Percentiles rank a stretch among this genome's conserved stretches.
Evolutionary conservation across 2,329 filamentous ascomycete genomes (phyloP).

Genomic region (Cytospora chrysosperma): DNA sequence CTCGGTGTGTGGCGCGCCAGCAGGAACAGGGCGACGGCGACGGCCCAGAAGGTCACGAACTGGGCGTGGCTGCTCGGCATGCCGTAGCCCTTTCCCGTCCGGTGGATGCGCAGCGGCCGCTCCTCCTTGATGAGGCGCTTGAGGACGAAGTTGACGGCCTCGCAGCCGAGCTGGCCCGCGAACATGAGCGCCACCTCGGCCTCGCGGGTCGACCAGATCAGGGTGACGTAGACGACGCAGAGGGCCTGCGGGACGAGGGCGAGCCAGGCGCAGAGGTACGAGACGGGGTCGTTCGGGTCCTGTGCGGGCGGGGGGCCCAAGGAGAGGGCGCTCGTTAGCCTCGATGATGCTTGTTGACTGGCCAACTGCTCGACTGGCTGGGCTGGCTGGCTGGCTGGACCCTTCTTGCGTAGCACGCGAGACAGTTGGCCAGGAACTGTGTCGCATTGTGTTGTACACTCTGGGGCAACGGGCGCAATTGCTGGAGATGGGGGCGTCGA

Average conservation of each 20-base stretch:
- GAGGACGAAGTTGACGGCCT: conserved; percentile 83
- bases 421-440: too few species aligned
- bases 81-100: conserved; percentile 89
- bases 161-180: conserved; percentile 85
- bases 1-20: conserved; percentile 72
- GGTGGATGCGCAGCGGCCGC: conserved; percentile 75
- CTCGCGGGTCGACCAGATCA: conserved; percentile 90
- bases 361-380: too few species aligned
- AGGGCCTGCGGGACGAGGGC: conserved; percentile 91
- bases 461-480: not conserved
- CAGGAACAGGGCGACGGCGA: conserved; percentile 82
- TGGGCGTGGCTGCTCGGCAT: conserved; percentile 96
- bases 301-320: conserved; percentile 39
- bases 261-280: conserved; percentile 88
- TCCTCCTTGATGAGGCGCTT: conserved; percentile 94
- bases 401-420: too few species aligned
- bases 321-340: conserved; percentile 9
- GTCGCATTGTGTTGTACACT: too few species aligned
- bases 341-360: not conserved
- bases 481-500: not conserved
- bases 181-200: conserved; percentile 88
- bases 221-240: conserved; percentile 83
- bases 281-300: conserved; percentile 83
- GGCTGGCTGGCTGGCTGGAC: too few species aligned
- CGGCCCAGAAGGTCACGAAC: conserved; percentile 88